Conservation (phyloP, 257 asterid genomes). For the Solanum clarkiae region DNA sequence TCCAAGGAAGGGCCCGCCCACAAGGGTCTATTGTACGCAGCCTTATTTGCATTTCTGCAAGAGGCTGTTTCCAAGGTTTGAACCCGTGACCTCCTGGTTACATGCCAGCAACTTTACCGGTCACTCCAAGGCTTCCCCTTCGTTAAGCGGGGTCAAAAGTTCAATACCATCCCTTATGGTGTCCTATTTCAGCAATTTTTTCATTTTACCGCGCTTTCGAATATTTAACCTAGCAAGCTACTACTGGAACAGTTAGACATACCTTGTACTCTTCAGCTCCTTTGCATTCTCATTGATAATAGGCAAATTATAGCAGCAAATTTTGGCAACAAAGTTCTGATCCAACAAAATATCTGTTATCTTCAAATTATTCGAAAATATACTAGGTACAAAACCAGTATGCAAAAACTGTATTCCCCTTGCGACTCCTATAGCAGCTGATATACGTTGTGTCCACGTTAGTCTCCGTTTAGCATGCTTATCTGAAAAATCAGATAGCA, state of each 20-base stretch:
- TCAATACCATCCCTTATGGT: background rate
- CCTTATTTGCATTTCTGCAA: no score
- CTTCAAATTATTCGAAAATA: slow-evolving; percentile 50
- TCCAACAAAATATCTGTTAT: slow-evolving; percentile 66
- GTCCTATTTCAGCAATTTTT: background rate
- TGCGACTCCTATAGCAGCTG: slow-evolving; percentile 80
- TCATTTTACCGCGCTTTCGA: background rate
- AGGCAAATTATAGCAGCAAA: slow-evolving; percentile 69
- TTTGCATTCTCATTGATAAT: slow-evolving; percentile 46
- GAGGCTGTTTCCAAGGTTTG: no score
- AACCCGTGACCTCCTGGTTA: no score
- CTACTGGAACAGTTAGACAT: background rate
- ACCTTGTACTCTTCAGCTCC: slow-evolving; percentile 40
- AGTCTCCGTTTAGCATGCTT: slow-evolving; percentile 32
- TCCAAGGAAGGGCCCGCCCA: no score
- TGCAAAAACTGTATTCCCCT: slow-evolving; percentile 90
- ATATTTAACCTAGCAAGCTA: background rate
- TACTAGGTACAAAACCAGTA: slow-evolving; percentile 67
- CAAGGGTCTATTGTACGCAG: no score
- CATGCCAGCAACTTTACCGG: no score
- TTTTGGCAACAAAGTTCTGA: slow-evolving; percentile 59
- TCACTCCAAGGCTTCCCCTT: no score
- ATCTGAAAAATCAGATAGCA: slow-evolving; percentile 24
- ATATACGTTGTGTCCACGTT: slow-evolving; percentile 70
- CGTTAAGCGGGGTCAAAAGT: background rate